Base-by-base conservation (phyloP, 805 yeast genomes). In the Cyberlindnera euphorbiae region DNA sequence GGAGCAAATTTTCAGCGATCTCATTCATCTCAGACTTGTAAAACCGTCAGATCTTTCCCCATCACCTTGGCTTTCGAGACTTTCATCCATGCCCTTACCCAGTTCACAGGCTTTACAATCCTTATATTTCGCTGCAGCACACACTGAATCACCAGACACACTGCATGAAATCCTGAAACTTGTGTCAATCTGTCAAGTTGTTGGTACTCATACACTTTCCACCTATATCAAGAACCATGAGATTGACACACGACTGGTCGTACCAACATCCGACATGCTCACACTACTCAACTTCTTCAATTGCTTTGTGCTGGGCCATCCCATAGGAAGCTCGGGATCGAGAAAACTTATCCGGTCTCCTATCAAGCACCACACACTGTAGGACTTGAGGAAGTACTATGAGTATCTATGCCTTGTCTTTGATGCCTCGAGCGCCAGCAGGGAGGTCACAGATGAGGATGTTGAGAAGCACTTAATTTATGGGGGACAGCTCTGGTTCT, bases 21-120 rank as follows among this genome's bases (percentile, higher is more conserved):
- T 44, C 37, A n/a, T 35, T 17, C 31, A 44, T 16, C 12, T 44
- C n/a, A 36, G 40, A 4, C 32, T 40, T 5, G 5, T 44, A 10
- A 31, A 30, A 1, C 15, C 38, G n/a, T 13, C 4, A 6, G 33
- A 17, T 8, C 9, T 9, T 8, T 19, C 22, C 9, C 22, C 22
- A 19, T 19, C 9, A 7, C 22, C 22, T 19, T 8, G 22, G 9
- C 9, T 8, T 9, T 19, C 9, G 22, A 9, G 22, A 19, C 22
- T 19, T 19, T 9, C 7, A 9, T 19, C 22, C 7, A 7, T 19
- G 9, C 22, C 7, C 22, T 19, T 19, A 19, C 9, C 22, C 22
- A 19, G 9, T 19, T 7, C 22, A 19, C 9, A 19, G 9, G 22
- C 22, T n/a, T n/a, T n/a, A n/a, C n/a, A n/a, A n/a, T n/a, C n/a